Evolutionary conservation across 2,329 filamentous ascomycete species (phyloP).

Genomic region (Pezicula carpinea): DNA sequence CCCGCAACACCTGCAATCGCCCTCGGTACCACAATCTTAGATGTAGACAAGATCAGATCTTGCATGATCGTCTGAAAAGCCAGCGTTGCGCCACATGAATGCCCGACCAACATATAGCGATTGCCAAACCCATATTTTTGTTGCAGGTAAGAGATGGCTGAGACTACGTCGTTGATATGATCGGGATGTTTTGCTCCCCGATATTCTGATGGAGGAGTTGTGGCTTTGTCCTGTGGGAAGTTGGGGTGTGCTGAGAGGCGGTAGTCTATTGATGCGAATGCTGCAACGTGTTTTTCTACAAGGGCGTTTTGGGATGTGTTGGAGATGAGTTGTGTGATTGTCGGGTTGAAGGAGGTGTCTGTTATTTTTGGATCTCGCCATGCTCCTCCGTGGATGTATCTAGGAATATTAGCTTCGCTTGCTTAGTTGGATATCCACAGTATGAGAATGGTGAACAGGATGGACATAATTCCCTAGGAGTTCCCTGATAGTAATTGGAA

Average conservation of each 20-base stretch:
- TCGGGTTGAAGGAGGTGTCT: conserved; percentile 32
- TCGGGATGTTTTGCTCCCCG: conserved; percentile 52
- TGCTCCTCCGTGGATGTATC: conserved; percentile 52
- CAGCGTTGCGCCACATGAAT: conserved; percentile 61
- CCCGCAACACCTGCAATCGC: conserved; percentile 58
- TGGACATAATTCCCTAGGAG: too few species aligned
- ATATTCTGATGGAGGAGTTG: conserved; percentile 3
- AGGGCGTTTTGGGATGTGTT: conserved; percentile 28
- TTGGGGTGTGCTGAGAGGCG: conserved; percentile 52
- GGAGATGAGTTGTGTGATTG: conserved; percentile 39
- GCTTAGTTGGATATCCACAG: too few species aligned
- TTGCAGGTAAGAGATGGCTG: conserved; percentile 46
- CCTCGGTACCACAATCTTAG: conserved; percentile 33
- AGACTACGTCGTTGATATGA: conserved; percentile 53
- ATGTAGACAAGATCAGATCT: conserved; percentile 6
- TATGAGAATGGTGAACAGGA: too few species aligned
- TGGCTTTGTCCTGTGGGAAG: conserved; percentile 32
- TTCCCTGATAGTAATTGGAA: too few species aligned
- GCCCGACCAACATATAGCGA: conserved; percentile 53
- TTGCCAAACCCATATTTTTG: conserved; percentile 38
- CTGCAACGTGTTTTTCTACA: conserved; percentile 40
- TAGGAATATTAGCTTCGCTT: background rate
- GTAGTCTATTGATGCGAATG: conserved; percentile 62
- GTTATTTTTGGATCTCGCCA: conserved; percentile 50
- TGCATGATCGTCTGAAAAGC: conserved; percentile 47